A percentile compares a stretch with the other conserved stretches of the same genome.
phyloP scores from a whole-genome alignment of 176 grass and related monocot species.

The Melocanna baccifera region DNA sequence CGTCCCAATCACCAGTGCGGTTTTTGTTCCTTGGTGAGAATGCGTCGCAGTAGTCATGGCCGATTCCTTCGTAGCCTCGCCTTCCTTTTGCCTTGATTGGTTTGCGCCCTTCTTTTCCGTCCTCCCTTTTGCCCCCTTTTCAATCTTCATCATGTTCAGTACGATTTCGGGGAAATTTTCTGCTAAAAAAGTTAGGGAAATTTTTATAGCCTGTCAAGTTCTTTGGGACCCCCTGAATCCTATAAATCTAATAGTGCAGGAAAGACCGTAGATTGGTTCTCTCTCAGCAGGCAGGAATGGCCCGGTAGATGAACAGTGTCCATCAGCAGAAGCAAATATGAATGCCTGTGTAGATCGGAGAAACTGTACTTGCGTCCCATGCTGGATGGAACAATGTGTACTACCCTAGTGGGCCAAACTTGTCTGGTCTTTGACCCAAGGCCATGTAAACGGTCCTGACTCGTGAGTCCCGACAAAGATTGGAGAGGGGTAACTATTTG shows the following conservation, averaged over 20 bases:
- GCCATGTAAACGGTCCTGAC: background rate
- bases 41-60: conserved; percentile 33
- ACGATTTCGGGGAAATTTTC: background rate
- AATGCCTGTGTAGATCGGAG: no score
- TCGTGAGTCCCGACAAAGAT: background rate
- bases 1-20: background rate
- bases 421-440: background rate
- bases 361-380: no score
- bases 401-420: background rate
- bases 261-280: background rate
- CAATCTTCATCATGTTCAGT: conserved; percentile 24
- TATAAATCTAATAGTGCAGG: background rate
- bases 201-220: background rate
- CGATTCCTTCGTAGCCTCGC: conserved; percentile 50
- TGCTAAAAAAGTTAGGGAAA: background rate
- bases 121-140: conserved; percentile 28
- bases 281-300: background rate
- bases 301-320: no score
- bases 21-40: background rate
- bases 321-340: no score
- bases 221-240: background rate
- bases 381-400: background rate
- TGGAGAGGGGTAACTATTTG: background rate
- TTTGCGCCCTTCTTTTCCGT: conserved; percentile 26
- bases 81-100: conserved; percentile 32